A percentile compares a stretch with the other conserved stretches of the same genome.
Evolutionary conservation across 2,329 filamentous ascomycete genomes (phyloP).

Genomic region (Fusarium sacchari): DNA sequence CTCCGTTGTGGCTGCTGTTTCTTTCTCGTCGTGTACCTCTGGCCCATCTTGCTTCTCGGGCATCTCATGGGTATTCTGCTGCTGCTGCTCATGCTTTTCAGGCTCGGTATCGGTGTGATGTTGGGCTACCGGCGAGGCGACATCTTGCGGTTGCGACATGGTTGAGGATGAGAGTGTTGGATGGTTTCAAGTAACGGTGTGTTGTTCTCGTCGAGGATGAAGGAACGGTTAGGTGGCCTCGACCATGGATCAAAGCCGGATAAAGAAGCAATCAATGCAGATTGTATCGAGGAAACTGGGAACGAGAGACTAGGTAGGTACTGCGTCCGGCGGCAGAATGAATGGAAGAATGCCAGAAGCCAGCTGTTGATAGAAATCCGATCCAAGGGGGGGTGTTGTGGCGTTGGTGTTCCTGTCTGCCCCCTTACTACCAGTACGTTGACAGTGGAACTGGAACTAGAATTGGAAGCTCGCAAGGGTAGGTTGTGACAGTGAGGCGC

Average conservation of each 20-base stretch:
- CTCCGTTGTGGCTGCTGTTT: not conserved
- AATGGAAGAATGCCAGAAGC: constrained; percentile 42
- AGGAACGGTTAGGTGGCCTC: constrained; percentile 32
- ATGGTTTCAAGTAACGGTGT: constrained; percentile 1
- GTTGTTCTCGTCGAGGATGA: constrained; percentile 22
- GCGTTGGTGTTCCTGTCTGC: constrained; percentile 39
- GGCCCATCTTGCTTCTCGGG: not conserved
- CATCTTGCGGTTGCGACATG: constrained; percentile 51
- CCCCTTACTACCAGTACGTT: constrained; percentile 39
- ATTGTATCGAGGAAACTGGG: constrained; percentile 23
- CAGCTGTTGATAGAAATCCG: constrained; percentile 38
- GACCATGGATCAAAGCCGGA: constrained; percentile 30
- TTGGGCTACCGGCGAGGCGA: constrained; percentile 39
- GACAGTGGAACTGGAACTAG: constrained; percentile 26
- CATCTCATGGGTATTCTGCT: not conserved
- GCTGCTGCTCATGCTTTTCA: constrained; percentile 17
- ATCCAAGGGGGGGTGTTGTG: constrained; percentile 37
- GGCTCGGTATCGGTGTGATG: constrained; percentile 10
- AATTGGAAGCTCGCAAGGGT: constrained; percentile 36
- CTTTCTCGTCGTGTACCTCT: constrained; percentile 9
- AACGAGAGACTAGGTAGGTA: constrained; percentile 25
- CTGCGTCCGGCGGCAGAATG: constrained; percentile 34
- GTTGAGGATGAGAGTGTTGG: constrained; percentile 13
- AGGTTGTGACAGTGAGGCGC: constrained; percentile 34
- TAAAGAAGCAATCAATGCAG: constrained; percentile 22